phyloP scores from a whole-genome alignment of 164 flowering plant species.

The Hamamelis virginiana region DNA sequence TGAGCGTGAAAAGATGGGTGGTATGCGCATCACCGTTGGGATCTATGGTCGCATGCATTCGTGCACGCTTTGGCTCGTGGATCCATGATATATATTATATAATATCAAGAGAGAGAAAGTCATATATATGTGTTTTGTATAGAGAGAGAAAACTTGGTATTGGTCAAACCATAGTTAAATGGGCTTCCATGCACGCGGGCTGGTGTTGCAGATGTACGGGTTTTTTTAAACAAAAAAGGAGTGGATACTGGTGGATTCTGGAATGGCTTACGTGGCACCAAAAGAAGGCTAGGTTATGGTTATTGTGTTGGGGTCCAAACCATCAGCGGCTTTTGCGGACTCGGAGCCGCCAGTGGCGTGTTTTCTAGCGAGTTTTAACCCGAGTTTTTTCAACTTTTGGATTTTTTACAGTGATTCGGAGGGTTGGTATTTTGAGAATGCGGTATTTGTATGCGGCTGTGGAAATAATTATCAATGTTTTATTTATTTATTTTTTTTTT shows the following conservation, averaged over 20 bases:
- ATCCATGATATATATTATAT: neutral
- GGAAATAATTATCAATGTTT: too few relatives aligned
- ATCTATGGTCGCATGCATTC: constrained; percentile 27
- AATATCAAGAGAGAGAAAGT: too few relatives aligned
- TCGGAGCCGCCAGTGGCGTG: constrained; percentile 35
- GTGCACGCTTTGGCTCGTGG: constrained; percentile 35
- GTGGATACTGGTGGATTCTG: neutral
- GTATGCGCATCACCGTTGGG: constrained; percentile 26
- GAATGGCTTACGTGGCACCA: neutral
- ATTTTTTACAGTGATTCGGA: neutral
- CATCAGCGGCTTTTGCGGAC: constrained; percentile 21
- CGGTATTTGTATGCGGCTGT: too few relatives aligned
- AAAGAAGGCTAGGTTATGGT: neutral
- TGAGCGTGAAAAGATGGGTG: constrained; percentile 23
- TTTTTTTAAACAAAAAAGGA: neutral
- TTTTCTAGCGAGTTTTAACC: constrained; percentile 8
- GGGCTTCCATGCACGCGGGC: constrained; percentile 30
- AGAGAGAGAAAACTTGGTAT: neutral
- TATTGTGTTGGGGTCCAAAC: neutral
- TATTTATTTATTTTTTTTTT: too few relatives aligned
- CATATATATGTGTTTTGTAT: too few relatives aligned
- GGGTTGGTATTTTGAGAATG: too few relatives aligned
- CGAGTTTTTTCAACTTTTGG: neutral
- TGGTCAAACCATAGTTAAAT: constrained; percentile 28
- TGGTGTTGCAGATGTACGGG: constrained; percentile 5